Percentiles rank a stretch among this genome's conserved stretches.
These are phyloP conservation scores for Aureobasidium sp. DNA, from an alignment of 2,329 filamentous ascomycete species.

Conservation along the genomic window DNA sequence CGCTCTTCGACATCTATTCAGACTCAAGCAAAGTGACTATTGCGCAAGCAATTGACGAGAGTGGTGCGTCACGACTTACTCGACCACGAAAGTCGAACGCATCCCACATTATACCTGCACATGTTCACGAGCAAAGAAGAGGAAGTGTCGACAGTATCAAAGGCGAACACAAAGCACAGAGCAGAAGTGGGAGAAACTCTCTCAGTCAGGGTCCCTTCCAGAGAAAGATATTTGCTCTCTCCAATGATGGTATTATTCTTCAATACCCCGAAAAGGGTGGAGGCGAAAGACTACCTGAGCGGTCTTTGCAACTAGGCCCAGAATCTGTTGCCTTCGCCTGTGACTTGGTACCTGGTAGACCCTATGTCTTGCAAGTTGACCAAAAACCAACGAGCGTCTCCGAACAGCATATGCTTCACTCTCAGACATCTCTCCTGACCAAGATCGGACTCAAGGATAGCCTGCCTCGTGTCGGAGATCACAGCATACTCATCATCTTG, in stretches of 20 bases:
- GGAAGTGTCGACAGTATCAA: slow-evolving; percentile 10
- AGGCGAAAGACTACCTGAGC: slow-evolving; percentile 67
- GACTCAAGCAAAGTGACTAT: slow-evolving; percentile 12
- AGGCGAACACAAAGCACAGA: not conserved
- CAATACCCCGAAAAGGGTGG: slow-evolving; percentile 67
- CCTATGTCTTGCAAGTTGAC: slow-evolving; percentile 73
- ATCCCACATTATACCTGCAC: slow-evolving; percentile 6
- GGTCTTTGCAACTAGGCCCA: slow-evolving; percentile 62
- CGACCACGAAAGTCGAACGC: slow-evolving; percentile 12
- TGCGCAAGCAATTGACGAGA: slow-evolving; percentile 8
- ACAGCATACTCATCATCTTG: slow-evolving; percentile 65
- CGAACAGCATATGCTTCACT: not conserved
- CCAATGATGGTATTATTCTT: slow-evolving; percentile 63
- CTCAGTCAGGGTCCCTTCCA: slow-evolving; percentile 1
- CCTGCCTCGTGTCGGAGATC: slow-evolving; percentile 49
- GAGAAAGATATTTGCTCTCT: slow-evolving; percentile 63
- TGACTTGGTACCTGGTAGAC: slow-evolving; percentile 70
- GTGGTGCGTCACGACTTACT: not conserved
- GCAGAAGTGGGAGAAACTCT: slow-evolving; percentile 1
- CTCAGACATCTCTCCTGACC: slow-evolving; percentile 27
- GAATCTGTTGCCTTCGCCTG: slow-evolving; percentile 74
- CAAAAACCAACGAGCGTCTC: slow-evolving; percentile 33
- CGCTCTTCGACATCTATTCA: slow-evolving; percentile 9
- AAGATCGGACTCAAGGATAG: slow-evolving; percentile 54
- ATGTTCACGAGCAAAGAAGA: slow-evolving; percentile 11